Conservation (phyloP, 2,329 filamentous ascomycete species). For the Harringtonia lauricola region DNA sequence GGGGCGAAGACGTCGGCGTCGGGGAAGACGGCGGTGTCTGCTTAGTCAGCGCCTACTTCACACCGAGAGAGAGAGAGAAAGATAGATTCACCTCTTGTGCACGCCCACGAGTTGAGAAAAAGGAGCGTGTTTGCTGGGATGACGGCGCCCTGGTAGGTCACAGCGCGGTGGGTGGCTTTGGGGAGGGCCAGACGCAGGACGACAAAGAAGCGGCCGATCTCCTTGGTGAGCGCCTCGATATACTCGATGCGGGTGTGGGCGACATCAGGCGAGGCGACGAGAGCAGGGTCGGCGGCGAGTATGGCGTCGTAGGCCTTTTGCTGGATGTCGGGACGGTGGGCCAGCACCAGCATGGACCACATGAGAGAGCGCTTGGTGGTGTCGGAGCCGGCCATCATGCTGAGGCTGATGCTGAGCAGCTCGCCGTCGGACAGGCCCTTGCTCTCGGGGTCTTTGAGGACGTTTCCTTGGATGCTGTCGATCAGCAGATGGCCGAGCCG, state of each 20-base stretch:
- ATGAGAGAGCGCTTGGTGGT: slow-evolving; percentile 21
- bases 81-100: not conserved
- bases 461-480: slow-evolving; percentile 15
- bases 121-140: not conserved
- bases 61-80: not conserved
- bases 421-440: not conserved
- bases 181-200: not conserved
- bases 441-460: slow-evolving; percentile 6
- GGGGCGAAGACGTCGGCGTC: not conserved
- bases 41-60: not conserved
- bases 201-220: not conserved
- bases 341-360: slow-evolving; percentile 59
- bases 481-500: no score
- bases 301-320: no score
- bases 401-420: not conserved
- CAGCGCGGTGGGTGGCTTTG: not conserved
- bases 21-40: not conserved
- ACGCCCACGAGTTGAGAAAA: not conserved
- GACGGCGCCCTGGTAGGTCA: not conserved
- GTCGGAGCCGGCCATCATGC: slow-evolving; percentile 1
- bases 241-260: not conserved
- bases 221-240: not conserved
- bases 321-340: slow-evolving; percentile 42
- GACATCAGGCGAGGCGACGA: not conserved
- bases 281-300: not conserved